Evolutionary conservation across 2,329 filamentous ascomycete genomes (phyloP).

Genomic region (Sporothrix luriei): DNA sequence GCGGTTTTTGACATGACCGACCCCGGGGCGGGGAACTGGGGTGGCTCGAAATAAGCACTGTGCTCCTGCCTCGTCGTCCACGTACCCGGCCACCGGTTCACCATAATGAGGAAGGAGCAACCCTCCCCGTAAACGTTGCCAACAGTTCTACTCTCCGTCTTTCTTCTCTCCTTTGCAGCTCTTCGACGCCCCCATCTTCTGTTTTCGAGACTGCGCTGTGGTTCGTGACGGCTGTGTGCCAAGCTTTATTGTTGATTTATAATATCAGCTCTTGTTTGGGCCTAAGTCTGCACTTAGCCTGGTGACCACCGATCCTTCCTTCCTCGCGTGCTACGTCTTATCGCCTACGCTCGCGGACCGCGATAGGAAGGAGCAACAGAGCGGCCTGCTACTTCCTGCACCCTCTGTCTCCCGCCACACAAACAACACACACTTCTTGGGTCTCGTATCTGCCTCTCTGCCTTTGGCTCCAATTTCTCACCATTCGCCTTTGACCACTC

Average conservation of each 20-base stretch:
- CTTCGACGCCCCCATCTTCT: background rate
- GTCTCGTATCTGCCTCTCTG: background rate
- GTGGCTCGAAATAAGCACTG: background rate
- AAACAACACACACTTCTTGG: background rate
- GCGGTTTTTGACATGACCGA: constrained; percentile 3
- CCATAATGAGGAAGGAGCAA: background rate
- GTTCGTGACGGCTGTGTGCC: constrained; percentile 10
- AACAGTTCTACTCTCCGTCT: background rate
- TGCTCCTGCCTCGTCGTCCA: background rate
- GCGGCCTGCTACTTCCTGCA: background rate
- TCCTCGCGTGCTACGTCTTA: constrained; percentile 14
- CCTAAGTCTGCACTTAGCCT: background rate
- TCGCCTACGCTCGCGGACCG: constrained; percentile 7
- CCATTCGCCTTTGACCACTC: background rate
- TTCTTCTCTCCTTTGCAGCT: background rate
- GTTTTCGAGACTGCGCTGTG: background rate
- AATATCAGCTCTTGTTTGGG: constrained; percentile 19
- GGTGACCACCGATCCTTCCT: background rate
- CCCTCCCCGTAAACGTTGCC: background rate
- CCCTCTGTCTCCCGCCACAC: background rate
- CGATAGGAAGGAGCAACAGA: constrained; percentile 14
- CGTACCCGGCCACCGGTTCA: background rate
- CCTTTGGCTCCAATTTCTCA: background rate
- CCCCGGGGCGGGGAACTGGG: background rate
- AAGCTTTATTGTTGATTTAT: constrained; percentile 21